Conservation (phyloP, 2,329 filamentous ascomycete species). For the Cylindrodendrum hubeiense region DNA sequence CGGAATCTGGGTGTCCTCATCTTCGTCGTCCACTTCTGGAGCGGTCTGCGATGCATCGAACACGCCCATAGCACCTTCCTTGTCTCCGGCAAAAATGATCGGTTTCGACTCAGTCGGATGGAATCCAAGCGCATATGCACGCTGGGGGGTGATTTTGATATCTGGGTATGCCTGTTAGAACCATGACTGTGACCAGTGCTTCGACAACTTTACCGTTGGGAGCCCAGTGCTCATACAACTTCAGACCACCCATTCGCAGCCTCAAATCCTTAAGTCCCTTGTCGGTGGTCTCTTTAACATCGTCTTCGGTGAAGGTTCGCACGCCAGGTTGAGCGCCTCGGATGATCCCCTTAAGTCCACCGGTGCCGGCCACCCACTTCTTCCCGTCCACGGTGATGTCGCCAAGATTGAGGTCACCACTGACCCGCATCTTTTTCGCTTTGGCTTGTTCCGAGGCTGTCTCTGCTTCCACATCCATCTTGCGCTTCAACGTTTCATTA, state of each 20-base stretch:
- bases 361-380: conserved; percentile 77
- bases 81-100: conserved; percentile 93
- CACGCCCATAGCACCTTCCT: conserved; percentile 89
- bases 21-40: conserved; percentile 71
- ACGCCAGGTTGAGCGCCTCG: conserved; percentile 83
- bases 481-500: conserved; percentile 61
- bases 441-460: conserved; percentile 55
- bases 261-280: conserved; percentile 80
- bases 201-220: conserved; percentile 73
- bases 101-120: conserved; percentile 90
- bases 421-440: conserved; percentile 69
- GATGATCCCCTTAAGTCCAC: conserved; percentile 70
- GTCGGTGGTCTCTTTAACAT: conserved; percentile 83
- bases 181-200: background rate
- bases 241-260: conserved; percentile 80
- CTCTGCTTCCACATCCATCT: conserved; percentile 63
- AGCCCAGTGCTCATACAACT: conserved; percentile 86
- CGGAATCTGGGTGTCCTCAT: conserved; percentile 74
- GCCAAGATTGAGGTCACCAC: conserved; percentile 74
- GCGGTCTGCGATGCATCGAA: conserved; percentile 86
- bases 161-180: conserved; percentile 59
- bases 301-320: conserved; percentile 87
- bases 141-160: conserved; percentile 91
- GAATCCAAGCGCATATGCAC: conserved; percentile 88
- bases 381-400: conserved; percentile 86